Evolutionary conservation across 2,329 filamentous ascomycete genomes (phyloP).

Genomic region (Verticillium zaregamsianum): DNA sequence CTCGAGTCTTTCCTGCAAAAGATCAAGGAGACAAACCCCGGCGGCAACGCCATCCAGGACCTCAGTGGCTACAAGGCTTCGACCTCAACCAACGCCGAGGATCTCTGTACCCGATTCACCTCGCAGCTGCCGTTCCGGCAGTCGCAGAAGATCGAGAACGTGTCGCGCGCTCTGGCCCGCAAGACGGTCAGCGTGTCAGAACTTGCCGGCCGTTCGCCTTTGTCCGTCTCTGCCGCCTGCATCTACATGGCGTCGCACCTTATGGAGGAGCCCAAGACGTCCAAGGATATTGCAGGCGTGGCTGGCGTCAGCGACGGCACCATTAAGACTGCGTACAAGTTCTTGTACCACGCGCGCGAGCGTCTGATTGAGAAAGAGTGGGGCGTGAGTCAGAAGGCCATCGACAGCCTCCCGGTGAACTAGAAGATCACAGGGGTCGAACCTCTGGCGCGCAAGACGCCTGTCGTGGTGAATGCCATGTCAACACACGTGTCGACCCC

Average conservation of each 20-base stretch:
- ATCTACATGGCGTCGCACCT: constrained; percentile 95
- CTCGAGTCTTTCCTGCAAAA: constrained; percentile 84
- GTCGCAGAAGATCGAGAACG: constrained; percentile 69
- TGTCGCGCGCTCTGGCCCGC: constrained; percentile 74
- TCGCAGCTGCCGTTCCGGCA: constrained; percentile 72
- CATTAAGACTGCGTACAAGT: constrained; percentile 92
- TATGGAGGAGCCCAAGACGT: constrained; percentile 70
- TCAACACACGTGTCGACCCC: background rate
- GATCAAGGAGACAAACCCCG: constrained; percentile 60
- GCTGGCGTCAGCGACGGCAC: constrained; percentile 95
- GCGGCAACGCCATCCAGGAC: constrained; percentile 47
- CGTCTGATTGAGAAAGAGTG: constrained; percentile 72
- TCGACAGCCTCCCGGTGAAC: constrained; percentile 60
- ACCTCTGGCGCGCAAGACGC: background rate
- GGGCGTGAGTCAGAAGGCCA: constrained; percentile 66
- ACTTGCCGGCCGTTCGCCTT: constrained; percentile 85
- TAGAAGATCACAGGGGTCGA: constrained; percentile 7
- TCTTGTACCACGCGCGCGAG: constrained; percentile 71
- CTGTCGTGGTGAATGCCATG: background rate
- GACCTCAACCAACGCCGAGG: constrained; percentile 72
- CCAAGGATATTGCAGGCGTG: constrained; percentile 81
- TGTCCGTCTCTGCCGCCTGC: constrained; percentile 90
- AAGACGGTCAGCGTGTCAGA: constrained; percentile 74
- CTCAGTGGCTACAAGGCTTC: constrained; percentile 70
- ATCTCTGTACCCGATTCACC: constrained; percentile 87